Percentiles rank a stretch among this genome's conserved stretches.
Evolutionary conservation across 345 rosid species (phyloP).

Genomic region (Luvunga scandens): DNA sequence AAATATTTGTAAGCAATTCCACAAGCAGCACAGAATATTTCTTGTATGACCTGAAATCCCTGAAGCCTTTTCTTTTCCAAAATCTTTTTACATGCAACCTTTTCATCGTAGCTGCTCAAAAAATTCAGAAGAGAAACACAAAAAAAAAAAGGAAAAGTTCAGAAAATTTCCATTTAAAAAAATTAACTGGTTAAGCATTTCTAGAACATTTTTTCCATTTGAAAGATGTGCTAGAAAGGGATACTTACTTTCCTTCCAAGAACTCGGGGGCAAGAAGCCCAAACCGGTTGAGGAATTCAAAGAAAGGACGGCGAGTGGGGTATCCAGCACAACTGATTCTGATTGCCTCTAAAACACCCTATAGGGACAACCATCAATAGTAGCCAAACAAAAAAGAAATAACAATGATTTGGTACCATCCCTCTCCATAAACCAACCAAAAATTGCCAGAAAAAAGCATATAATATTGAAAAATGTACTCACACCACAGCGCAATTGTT

Average conservation of each 20-base stretch:
- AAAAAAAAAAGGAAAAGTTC: no score
- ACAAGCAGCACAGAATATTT: conserved; percentile 12
- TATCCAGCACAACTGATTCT: conserved; percentile 98
- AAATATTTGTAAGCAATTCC: conserved; percentile 2
- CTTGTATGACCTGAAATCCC: conserved; percentile 76
- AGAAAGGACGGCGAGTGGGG: conserved; percentile 92
- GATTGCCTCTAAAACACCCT: conserved; percentile 98
- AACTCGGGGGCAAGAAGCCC: conserved; percentile 72
- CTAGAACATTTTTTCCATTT: background rate
- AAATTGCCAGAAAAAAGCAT: conserved; percentile 9
- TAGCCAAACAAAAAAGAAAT: conserved; percentile 7
- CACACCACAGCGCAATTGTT: conserved; percentile 94
- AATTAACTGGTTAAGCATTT: conserved; percentile 2
- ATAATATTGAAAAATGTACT: conserved; percentile 31
- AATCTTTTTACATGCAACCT: conserved; percentile 61
- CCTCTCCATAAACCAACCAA: conserved; percentile 8
- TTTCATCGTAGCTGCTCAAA: conserved; percentile 76
- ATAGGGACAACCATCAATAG: conserved; percentile 19
- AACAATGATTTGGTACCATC: background rate
- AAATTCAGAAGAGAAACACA: conserved; percentile 21
- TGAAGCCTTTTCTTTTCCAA: conserved; percentile 79
- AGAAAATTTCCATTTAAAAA: conserved; percentile 8
- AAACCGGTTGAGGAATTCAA: conserved; percentile 85
- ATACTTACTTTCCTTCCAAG: conserved; percentile 82
- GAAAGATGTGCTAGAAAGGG: background rate